Base-by-base conservation (phyloP, 176 grass and related monocot species). In the Ensete glaucum region DNA sequence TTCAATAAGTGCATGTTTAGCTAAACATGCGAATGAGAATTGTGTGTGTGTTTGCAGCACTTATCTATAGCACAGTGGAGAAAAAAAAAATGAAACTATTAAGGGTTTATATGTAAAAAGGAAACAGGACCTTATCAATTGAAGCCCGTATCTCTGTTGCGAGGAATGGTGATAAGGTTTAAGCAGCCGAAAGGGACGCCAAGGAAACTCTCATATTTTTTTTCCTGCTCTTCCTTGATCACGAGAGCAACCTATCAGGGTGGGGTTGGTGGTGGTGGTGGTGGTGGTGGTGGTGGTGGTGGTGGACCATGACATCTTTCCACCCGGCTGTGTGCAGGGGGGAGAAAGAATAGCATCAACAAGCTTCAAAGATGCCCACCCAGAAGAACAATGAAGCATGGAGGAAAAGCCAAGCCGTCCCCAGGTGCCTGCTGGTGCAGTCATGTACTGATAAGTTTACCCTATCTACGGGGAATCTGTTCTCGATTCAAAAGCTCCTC, bases 211-310 rank as follows among this genome's bases (percentile, higher is more conserved):
- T 15, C 23, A 19, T 49, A 6, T 52, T 9, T 6, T 50, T 11
- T 26, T 62, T 9, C 2, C 9, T 43, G n/a, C 25, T 76, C 56
- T 43, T 63, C 50, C 62, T 49, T 62, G 29, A 43, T 57, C 55
- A 56, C 4, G 50, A 43, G 75, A 76, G 81, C 63, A 71, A n/a
- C 72, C 53, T 78, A 53, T 73, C 81, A 83, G 17, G 50, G 25
- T 34, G 65, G 65, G 65, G 65, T 68, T 81, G 73, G 56, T 70
- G 24, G 78, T 23, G 50, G 25, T 34, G 65, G 56, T 70, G 24
- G 78, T 23, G 50, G 25, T 34, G 65, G 65, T 26, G 65, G 48
- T 81, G 73, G 57, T 70, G 24, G 78, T 81, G 73, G 57, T 70
- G 24, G 78, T 77, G 49, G 73, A 63, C 76, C 34, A 43, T 43